Evolutionary conservation across 2,329 filamentous ascomycete species (phyloP).

Genomic region (Sclerotinia glacialis): DNA sequence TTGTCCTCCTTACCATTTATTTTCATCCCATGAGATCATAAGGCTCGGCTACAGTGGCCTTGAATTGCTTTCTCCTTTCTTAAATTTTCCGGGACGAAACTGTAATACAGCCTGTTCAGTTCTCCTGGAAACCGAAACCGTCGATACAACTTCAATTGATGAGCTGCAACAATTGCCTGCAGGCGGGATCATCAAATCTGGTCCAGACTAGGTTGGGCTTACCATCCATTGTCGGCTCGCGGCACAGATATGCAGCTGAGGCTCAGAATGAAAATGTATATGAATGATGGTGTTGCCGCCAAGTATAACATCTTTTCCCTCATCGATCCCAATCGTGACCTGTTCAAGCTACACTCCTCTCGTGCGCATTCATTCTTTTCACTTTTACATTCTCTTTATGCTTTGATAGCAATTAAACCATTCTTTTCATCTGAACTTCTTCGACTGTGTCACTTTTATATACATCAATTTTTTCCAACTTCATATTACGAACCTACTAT

Average conservation of each 20-base stretch:
- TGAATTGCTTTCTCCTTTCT: not conserved
- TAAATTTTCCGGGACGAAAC: not conserved
- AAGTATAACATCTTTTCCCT: not conserved
- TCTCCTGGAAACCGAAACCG: slow-evolving; percentile 15
- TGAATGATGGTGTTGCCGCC: not conserved
- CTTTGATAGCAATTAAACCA: slow-evolving; percentile 20
- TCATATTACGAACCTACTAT: not conserved
- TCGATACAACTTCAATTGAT: not conserved
- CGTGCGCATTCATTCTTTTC: not conserved
- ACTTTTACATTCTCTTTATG: slow-evolving; percentile 10
- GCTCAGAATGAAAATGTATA: slow-evolving; percentile 6
- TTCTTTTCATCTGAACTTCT: slow-evolving; percentile 1
- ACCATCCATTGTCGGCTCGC: slow-evolving; percentile 7
- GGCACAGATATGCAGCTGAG: not conserved
- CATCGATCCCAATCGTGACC: slow-evolving; percentile 1
- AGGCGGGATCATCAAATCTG: not conserved
- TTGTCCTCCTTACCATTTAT: not conserved
- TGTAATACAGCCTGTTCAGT: not conserved
- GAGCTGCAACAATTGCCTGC: not conserved
- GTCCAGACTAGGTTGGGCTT: not conserved
- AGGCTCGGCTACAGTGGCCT: not conserved
- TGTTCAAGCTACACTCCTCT: slow-evolving; percentile 12
- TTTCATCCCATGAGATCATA: not conserved
- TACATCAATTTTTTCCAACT: not conserved
- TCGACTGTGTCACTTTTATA: slow-evolving; percentile 17